Conservation (phyloP, 192 early-diverging fungal genomes). For the Haplosporangium gracile region DNA sequence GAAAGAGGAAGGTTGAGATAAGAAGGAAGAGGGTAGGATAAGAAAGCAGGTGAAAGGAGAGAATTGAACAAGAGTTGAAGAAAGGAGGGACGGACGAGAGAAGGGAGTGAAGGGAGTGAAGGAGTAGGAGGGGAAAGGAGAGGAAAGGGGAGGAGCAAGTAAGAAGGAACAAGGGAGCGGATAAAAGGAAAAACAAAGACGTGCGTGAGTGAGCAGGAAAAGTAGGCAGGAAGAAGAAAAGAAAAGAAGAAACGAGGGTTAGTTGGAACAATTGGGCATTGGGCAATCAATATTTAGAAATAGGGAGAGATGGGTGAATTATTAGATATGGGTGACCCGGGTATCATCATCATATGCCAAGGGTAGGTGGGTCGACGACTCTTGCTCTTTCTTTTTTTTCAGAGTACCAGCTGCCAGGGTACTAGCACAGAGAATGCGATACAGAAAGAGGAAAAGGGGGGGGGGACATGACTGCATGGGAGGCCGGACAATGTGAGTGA, state of each 20-base stretch:
- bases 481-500: neutral
- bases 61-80: no score
- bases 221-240: neutral
- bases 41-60: neutral
- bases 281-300: neutral
- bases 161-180: neutral
- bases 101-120: neutral
- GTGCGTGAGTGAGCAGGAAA: neutral
- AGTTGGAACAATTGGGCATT: conserved; percentile 1
- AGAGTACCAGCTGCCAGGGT: neutral
- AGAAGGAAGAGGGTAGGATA: neutral
- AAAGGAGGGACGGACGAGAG: neutral
- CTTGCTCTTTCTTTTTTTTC: neutral
- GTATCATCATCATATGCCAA: neutral
- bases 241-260: conserved; percentile 1
- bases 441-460: neutral
- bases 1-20: neutral
- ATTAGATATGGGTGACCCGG: conserved; percentile 1
- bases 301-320: neutral
- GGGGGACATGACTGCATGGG: neutral
- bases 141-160: neutral
- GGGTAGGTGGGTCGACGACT: neutral
- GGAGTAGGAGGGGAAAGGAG: no score
- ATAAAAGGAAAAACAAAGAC: neutral
- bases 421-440: neutral